A percentile compares a stretch with the other conserved stretches of the same genome.
phyloP scores from a whole-genome alignment of 768 basidiomycete species.

The Leccinum olivaceopallidum region DNA sequence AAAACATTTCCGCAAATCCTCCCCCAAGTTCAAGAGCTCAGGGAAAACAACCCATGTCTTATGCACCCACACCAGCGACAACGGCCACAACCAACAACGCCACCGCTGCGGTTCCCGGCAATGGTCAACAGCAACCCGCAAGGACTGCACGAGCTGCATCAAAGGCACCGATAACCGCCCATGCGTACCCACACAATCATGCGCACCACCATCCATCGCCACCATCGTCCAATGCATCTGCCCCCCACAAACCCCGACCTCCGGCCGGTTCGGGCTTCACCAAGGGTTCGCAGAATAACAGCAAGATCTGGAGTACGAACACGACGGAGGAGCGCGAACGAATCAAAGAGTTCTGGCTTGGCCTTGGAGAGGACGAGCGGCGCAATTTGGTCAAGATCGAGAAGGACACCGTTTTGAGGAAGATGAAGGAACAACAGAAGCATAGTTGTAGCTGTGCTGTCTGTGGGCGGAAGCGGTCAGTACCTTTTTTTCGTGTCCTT shows the following conservation, averaged over 20 bases:
- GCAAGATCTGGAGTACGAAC: slow-evolving; percentile 94
- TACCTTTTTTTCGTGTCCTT: slow-evolving; percentile 36
- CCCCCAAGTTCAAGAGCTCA: slow-evolving; percentile 81
- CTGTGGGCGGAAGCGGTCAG: slow-evolving; percentile 94
- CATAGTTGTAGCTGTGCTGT: slow-evolving; percentile 95
- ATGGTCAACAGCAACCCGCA: slow-evolving; percentile 35
- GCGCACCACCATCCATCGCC: slow-evolving; percentile 55
- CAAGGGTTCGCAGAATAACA: slow-evolving; percentile 44
- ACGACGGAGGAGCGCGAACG: slow-evolving; percentile 92
- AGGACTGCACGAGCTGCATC: slow-evolving; percentile 51
- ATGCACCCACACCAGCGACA: slow-evolving; percentile 34
- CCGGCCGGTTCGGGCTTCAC: slow-evolving; percentile 27
- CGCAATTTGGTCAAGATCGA: slow-evolving; percentile 93
- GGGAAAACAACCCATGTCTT: slow-evolving; percentile 92
- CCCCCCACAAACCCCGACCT: slow-evolving; percentile 33
- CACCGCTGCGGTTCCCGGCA: slow-evolving; percentile 28
- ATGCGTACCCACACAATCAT: slow-evolving; percentile 51
- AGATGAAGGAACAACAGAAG: slow-evolving; percentile 99
- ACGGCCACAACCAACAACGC: slow-evolving; percentile 37
- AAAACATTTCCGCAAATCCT: slow-evolving; percentile 38
- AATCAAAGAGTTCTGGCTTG: slow-evolving; percentile 98
- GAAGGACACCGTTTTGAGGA: slow-evolving; percentile 95
- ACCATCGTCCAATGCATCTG: slow-evolving; percentile 37
- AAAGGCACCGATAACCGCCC: slow-evolving; percentile 56
- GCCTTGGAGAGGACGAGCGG: slow-evolving; percentile 87